These are phyloP conservation scores for Leccinum griseonigrum DNA, from an alignment of 1,284 basidiomycete species.

Conservation along the genomic window DNA sequence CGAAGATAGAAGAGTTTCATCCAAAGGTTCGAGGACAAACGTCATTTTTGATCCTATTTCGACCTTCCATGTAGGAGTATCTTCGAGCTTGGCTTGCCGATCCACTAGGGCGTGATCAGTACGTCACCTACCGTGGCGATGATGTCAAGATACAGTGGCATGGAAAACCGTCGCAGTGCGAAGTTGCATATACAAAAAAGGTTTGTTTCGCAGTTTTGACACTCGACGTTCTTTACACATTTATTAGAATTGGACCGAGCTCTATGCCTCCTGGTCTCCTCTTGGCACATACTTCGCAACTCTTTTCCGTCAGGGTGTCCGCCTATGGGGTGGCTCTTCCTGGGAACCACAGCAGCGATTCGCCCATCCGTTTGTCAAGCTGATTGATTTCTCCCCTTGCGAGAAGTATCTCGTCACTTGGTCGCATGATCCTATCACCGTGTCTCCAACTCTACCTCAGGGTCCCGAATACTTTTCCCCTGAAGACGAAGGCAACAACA, in stretches of 20 bases:
- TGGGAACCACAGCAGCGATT: conserved; percentile 89
- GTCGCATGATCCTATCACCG: conserved; percentile 93
- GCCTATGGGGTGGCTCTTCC: conserved; percentile 91
- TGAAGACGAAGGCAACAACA: conserved; percentile 95
- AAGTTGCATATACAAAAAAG: conserved; percentile 73
- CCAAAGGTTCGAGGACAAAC: conserved; percentile 57
- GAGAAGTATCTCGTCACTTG: conserved; percentile 98
- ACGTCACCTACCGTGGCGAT: conserved; percentile 90
- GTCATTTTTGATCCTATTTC: background rate
- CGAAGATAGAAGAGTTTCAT: conserved; percentile 76
- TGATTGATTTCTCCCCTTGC: conserved; percentile 97
- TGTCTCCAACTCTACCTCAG: conserved; percentile 79
- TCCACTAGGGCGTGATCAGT: conserved; percentile 91
- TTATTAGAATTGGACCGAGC: conserved; percentile 88
- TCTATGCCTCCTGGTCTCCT: conserved; percentile 98
- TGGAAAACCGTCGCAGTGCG: conserved; percentile 85
- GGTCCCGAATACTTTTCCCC: conserved; percentile 87
- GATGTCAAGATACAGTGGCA: conserved; percentile 95
- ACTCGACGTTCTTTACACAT: conserved; percentile 6
- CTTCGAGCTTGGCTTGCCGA: conserved; percentile 95
- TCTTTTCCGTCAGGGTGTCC: conserved; percentile 93
- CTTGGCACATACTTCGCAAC: conserved; percentile 93
- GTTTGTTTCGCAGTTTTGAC: conserved; percentile 41
- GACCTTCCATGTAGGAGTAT: conserved; percentile 68
- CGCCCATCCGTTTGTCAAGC: conserved; percentile 92